phyloP scores from a whole-genome alignment of 2,329 filamentous ascomycete genomes.

The Botrytis fabae region DNA sequence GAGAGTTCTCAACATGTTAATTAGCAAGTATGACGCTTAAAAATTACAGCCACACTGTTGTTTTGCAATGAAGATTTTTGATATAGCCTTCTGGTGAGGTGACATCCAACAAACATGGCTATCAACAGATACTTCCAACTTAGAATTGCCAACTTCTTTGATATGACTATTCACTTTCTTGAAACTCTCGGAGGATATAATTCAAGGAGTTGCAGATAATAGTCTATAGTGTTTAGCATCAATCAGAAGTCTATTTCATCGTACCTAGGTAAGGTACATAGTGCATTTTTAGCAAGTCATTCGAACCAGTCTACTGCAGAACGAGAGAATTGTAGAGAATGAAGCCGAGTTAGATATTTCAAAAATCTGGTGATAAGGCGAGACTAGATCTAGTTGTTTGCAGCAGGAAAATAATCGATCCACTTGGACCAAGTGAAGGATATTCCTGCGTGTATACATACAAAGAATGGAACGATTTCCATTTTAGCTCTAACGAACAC shows the following conservation, averaged over 20 bases:
- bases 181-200: no score
- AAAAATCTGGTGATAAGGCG: no score
- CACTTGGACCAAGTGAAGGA: background rate
- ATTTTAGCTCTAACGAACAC: background rate
- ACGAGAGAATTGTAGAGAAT: background rate
- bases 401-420: background rate
- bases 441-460: background rate
- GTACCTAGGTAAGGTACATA: no score
- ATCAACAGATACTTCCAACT: background rate
- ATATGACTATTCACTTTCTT: background rate
- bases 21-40: background rate
- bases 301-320: background rate
- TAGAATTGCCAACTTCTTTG: no score
- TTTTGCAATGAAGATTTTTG: background rate
- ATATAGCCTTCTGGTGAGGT: background rate
- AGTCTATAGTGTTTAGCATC: background rate
- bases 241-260: background rate
- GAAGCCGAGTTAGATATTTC: no score
- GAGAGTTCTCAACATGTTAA: background rate
- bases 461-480: background rate
- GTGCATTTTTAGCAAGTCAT: background rate
- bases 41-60: background rate
- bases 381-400: fast-evolving
- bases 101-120: background rate
- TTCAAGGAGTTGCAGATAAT: background rate